phyloP scores from a whole-genome alignment of 2,329 filamentous ascomycete species.

The Paraphoma sp. region DNA sequence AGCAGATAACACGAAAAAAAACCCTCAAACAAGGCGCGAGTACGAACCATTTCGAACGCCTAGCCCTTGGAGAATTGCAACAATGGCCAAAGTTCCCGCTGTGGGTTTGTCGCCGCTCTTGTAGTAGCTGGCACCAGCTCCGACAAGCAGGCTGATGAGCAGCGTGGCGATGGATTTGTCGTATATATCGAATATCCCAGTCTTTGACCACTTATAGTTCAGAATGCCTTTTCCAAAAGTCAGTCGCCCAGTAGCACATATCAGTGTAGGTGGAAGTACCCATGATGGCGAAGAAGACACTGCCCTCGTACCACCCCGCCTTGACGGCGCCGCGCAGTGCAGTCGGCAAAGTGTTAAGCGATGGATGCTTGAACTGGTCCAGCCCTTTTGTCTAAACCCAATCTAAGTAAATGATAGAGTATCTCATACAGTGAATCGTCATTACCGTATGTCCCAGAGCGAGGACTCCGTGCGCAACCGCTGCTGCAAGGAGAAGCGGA shows the following conservation, averaged over 20 bases:
- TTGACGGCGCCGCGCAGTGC: constrained; percentile 38
- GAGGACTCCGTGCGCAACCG: constrained; percentile 37
- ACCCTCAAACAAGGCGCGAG: constrained; percentile 12
- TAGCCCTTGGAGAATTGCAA: constrained; percentile 34
- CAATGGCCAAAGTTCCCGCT: constrained; percentile 24
- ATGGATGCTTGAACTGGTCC: constrained; percentile 43
- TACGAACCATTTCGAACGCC: constrained; percentile 29
- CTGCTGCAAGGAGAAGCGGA: constrained; percentile 37
- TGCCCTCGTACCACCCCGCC: constrained; percentile 47
- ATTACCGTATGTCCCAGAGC: constrained; percentile 43
- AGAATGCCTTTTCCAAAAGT: constrained; percentile 29
- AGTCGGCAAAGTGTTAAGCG: constrained; percentile 36
- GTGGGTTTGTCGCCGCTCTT: constrained; percentile 35
- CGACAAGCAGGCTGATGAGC: constrained; percentile 31
- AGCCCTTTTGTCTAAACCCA: constrained; percentile 38
- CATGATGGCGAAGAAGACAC: constrained; percentile 43
- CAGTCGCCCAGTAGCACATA: neutral
- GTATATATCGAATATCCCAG: constrained; percentile 37
- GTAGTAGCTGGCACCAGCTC: constrained; percentile 31
- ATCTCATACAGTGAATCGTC: neutral
- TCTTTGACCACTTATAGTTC: constrained; percentile 45
- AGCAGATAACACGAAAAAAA: neutral
- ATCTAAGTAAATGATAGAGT: neutral
- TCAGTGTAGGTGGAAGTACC: constrained; percentile 20
- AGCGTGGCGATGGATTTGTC: constrained; percentile 42